phyloP scores from a whole-genome alignment of 176 grass and related monocot species.

The Juncus inflexus region DNA sequence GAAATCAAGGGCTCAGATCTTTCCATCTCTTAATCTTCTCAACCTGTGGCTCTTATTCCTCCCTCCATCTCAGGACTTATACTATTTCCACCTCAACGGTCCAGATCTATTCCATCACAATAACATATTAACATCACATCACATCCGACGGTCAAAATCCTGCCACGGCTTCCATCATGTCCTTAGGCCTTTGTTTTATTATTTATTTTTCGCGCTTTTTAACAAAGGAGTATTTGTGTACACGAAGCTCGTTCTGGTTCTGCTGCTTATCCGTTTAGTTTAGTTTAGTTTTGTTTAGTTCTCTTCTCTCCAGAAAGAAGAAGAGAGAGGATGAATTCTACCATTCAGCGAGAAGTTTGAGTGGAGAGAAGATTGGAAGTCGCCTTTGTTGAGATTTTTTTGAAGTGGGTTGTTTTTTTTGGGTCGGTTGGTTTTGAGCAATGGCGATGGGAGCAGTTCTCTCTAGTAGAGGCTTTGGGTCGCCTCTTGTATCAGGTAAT shows the following conservation, averaged over 20 bases:
- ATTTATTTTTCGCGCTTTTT: not conserved
- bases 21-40: too few species aligned
- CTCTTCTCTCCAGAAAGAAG: not conserved
- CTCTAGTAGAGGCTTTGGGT: conserved; percentile 42
- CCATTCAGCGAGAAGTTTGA: not conserved
- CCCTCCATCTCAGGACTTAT: too few species aligned
- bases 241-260: too few species aligned
- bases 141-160: conserved; percentile 7
- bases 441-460: conserved; percentile 65
- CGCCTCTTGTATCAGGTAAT: conserved; percentile 40
- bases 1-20: too few species aligned
- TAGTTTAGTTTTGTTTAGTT: not conserved
- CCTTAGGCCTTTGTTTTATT: too few species aligned
- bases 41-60: too few species aligned
- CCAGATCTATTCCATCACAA: too few species aligned
- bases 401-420: not conserved
- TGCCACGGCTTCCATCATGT: too few species aligned
- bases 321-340: conserved; percentile 19
- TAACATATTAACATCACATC: not conserved
- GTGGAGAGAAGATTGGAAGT: too few species aligned
- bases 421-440: not conserved
- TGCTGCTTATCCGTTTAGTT: not conserved
- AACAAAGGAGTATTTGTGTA: not conserved
- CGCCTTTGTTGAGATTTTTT: conserved; percentile 3
- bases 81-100: too few species aligned